Percentiles rank a stretch among this genome's conserved stretches.
These are phyloP conservation scores for Colletotrichum neosansevieriae DNA, from an alignment of 2,329 filamentous ascomycete genomes.

Conservation along the genomic window DNA sequence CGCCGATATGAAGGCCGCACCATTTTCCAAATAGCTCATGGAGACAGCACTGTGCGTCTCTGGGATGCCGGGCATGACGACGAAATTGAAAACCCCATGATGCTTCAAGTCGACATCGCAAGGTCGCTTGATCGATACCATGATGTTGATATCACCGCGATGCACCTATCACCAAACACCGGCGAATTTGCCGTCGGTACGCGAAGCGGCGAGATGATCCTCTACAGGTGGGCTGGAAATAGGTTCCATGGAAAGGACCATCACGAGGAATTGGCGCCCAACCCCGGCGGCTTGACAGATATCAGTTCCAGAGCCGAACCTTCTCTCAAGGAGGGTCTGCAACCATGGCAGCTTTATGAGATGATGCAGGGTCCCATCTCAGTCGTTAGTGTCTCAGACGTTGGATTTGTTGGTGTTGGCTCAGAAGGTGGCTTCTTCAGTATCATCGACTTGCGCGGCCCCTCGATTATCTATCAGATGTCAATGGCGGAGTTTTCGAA, in stretches of 20 bases:
- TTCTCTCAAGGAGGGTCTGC: slow-evolving; percentile 79
- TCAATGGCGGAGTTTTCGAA: slow-evolving; percentile 80
- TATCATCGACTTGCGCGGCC: slow-evolving; percentile 89
- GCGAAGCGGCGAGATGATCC: slow-evolving; percentile 82
- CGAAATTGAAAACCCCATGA: slow-evolving; percentile 86
- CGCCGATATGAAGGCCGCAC: slow-evolving; percentile 87
- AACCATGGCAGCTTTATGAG: slow-evolving; percentile 85
- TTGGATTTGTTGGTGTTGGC: slow-evolving; percentile 90
- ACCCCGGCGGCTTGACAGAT: slow-evolving; percentile 78
- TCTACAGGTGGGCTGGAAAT: slow-evolving; percentile 92
- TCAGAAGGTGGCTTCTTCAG: slow-evolving; percentile 85
- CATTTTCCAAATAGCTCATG: slow-evolving; percentile 87
- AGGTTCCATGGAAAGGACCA: slow-evolving; percentile 75
- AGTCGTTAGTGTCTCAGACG: slow-evolving; percentile 85
- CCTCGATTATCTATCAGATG: slow-evolving; percentile 82
- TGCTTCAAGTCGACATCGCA: slow-evolving; percentile 88
- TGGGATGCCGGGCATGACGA: slow-evolving; percentile 95
- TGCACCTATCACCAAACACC: slow-evolving; percentile 83
- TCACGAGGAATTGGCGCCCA: slow-evolving; percentile 59
- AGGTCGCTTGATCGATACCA: slow-evolving; percentile 84
- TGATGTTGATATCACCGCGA: slow-evolving; percentile 80
- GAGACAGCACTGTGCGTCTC: slow-evolving; percentile 88
- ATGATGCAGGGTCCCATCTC: slow-evolving; percentile 86
- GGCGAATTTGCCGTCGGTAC: slow-evolving; percentile 89
- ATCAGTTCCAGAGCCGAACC: slow-evolving; percentile 80